Percentiles rank a stretch among this genome's conserved stretches.
Evolutionary conservation across 139 green algal genomes (phyloP).

Genomic region (Coelastrella sp.): DNA sequence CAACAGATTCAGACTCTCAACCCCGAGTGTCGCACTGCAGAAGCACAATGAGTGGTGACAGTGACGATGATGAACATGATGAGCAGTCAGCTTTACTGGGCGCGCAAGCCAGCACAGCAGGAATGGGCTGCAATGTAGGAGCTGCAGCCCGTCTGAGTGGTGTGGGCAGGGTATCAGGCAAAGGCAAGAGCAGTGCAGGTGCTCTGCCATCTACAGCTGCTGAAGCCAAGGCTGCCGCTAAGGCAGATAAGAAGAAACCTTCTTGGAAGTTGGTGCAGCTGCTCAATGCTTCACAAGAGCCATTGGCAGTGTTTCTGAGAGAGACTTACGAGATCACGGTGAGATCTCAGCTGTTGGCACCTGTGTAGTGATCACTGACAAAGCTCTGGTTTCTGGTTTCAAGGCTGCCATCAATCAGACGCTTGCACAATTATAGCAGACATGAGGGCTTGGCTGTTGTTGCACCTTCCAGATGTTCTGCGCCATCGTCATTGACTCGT

Average conservation of each 20-base stretch:
- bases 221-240: not conserved
- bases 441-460: no score
- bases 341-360: no score
- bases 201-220: not conserved
- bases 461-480: no score
- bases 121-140: not conserved
- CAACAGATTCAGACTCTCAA: no score
- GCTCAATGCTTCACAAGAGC: slow-evolving; percentile 4
- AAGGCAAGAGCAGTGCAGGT: not conserved
- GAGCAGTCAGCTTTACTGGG: not conserved
- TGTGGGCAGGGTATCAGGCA: not conserved
- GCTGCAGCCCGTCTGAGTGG: not conserved
- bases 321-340: slow-evolving; percentile 25
- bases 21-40: no score
- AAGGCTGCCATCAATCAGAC: no score
- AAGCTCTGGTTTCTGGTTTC: no score
- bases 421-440: no score
- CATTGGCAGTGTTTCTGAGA: slow-evolving; percentile 27
- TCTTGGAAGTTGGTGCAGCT: slow-evolving; percentile 11
- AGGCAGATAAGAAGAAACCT: slow-evolving; percentile 23
- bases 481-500: no score
- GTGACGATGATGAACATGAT: slow-evolving; percentile 19
- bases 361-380: no score
- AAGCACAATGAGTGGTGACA: slow-evolving; percentile 18
- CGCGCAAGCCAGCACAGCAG: not conserved